Conservation (phyloP, 208 protist genomes). For the Vickermania ingenoplastis region DNA sequence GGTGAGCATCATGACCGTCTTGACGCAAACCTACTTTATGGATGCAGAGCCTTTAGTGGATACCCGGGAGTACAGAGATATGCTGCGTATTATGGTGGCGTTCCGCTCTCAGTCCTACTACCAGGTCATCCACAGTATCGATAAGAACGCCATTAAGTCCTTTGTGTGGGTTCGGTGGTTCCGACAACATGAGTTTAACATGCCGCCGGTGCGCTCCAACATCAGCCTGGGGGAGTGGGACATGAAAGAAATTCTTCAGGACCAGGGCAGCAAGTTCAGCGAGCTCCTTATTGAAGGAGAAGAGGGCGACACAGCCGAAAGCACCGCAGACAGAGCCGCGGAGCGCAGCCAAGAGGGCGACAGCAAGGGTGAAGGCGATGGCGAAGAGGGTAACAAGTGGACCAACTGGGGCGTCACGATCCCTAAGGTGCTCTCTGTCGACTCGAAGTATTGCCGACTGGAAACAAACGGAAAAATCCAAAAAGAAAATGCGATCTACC, state of each 20-base stretch:
- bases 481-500: slow-evolving; percentile 25
- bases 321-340: too few species aligned
- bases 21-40: slow-evolving; percentile 77
- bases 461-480: background rate
- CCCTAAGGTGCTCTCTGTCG: slow-evolving; percentile 32
- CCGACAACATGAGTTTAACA: slow-evolving; percentile 35
- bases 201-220: slow-evolving; percentile 23
- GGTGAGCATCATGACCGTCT: slow-evolving; percentile 70
- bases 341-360: too few species aligned
- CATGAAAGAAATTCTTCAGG: slow-evolving; percentile 17
- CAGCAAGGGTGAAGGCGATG: too few species aligned
- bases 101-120: slow-evolving; percentile 66
- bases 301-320: too few species aligned
- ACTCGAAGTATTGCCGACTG: slow-evolving; percentile 9
- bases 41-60: slow-evolving; percentile 73
- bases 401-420: slow-evolving; percentile 45
- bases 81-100: slow-evolving; percentile 45
- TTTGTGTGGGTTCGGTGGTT: slow-evolving; percentile 84
- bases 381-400: slow-evolving; percentile 24
- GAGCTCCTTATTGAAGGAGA: too few species aligned
- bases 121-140: slow-evolving; percentile 55
- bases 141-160: slow-evolving; percentile 23
- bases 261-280: too few species aligned
- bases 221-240: slow-evolving; percentile 82
- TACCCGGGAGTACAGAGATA: slow-evolving; percentile 56